Evolutionary conservation across 768 basidiomycete genomes (phyloP).

Genomic region (Kwoniella heveanensis): DNA sequence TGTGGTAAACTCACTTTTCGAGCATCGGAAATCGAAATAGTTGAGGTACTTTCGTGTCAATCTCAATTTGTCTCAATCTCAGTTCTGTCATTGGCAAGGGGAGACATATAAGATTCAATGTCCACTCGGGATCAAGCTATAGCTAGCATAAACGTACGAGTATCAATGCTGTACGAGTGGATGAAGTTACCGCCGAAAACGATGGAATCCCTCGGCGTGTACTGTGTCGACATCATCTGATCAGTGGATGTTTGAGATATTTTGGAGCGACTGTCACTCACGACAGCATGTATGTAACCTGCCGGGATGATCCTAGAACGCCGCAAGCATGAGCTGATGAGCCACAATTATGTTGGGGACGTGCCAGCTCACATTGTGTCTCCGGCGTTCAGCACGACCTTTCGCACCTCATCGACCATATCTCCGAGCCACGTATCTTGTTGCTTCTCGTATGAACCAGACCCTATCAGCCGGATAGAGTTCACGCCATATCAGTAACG

Average conservation of each 20-base stretch:
- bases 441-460: slow-evolving; percentile 82
- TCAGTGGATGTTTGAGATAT: no score
- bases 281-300: slow-evolving; percentile 98
- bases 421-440: slow-evolving; percentile 88
- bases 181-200: slow-evolving; percentile 98
- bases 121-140: neutral
- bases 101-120: neutral
- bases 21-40: slow-evolving; percentile 87
- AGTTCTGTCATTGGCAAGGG: slow-evolving; percentile 65
- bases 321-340: slow-evolving; percentile 62
- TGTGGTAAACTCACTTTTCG: slow-evolving; percentile 61
- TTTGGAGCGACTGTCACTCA: no score
- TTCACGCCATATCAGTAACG: no score
- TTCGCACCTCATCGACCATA: slow-evolving; percentile 85
- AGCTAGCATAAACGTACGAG: slow-evolving; percentile 68
- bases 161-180: slow-evolving; percentile 81
- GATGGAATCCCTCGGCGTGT: slow-evolving; percentile 86
- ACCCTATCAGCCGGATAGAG: slow-evolving; percentile 64
- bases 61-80: slow-evolving; percentile 85
- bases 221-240: slow-evolving; percentile 59
- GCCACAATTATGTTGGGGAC: no score
- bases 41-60: slow-evolving; percentile 86
- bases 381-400: slow-evolving; percentile 56
- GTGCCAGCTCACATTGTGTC: slow-evolving; percentile 50
- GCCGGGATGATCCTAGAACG: slow-evolving; percentile 83